These are phyloP conservation scores for Colletotrichum sp. DNA, from an alignment of 2,329 filamentous ascomycete genomes.

Conservation along the genomic window DNA sequence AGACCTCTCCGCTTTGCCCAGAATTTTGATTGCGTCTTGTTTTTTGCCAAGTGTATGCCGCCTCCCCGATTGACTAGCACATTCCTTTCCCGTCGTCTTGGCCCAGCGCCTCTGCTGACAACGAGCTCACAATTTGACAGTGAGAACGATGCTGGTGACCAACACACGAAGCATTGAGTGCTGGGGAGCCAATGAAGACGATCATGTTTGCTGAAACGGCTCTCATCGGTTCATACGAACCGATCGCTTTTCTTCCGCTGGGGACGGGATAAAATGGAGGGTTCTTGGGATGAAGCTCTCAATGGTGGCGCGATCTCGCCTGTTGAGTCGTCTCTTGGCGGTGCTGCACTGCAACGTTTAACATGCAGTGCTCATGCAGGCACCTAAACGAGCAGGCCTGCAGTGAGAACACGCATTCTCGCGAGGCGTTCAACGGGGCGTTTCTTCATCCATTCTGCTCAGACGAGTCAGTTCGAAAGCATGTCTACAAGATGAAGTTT, in stretches of 20 bases:
- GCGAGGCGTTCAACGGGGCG: not conserved
- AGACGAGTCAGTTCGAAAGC: not conserved
- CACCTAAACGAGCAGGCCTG: not conserved
- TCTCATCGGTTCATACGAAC: not conserved
- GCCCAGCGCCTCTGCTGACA: not conserved
- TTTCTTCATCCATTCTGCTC: not conserved
- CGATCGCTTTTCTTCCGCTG: not conserved
- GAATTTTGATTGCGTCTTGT: not conserved
- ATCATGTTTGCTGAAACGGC: not conserved
- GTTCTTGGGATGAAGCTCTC: not conserved
- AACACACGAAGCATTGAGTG: not conserved
- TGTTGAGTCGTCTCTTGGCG: not conserved
- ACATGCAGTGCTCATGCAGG: not conserved
- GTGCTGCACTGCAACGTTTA: not conserved
- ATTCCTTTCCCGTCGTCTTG: conserved; percentile 8
- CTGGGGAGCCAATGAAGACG: not conserved
- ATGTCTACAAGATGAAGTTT: not conserved
- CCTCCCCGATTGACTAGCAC: not conserved
- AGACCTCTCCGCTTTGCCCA: conserved; percentile 7
- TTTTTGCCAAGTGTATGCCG: not conserved
- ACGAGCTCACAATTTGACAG: not conserved
- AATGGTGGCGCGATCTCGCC: not conserved
- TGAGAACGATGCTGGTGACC: not conserved
- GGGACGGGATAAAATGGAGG: not conserved
- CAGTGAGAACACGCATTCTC: not conserved